Conservation (phyloP, 768 basidiomycete species). For the Antrodiella citrinella region DNA sequence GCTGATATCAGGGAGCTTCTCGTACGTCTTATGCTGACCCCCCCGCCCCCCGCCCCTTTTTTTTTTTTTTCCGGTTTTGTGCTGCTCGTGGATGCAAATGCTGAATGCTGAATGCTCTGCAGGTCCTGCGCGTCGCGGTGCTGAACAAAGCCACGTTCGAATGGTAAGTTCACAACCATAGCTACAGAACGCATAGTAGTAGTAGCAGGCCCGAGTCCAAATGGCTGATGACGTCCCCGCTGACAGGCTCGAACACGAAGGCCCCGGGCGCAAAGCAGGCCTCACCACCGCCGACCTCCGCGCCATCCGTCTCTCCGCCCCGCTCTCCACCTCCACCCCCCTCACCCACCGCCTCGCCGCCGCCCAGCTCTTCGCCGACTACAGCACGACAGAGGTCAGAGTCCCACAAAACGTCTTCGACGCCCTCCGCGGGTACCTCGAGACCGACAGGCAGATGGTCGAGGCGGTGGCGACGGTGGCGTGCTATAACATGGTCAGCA, state of each 20-base stretch:
- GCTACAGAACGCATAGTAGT: too few relatives aligned
- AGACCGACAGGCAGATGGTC: conserved; percentile 22
- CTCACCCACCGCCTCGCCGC: conserved; percentile 21
- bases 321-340: conserved; percentile 7
- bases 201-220: too few relatives aligned
- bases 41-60: too few relatives aligned
- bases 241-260: conserved; percentile 26
- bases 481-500: conserved; percentile 23
- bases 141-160: conserved; percentile 22
- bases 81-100: too few relatives aligned
- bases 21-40: conserved; percentile 16
- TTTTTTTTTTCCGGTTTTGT: too few relatives aligned
- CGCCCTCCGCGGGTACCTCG: conserved; percentile 7
- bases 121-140: conserved; percentile 22
- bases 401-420: conserved; percentile 24
- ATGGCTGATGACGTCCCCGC: too few relatives aligned
- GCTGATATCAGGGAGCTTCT: conserved; percentile 29
- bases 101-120: neutral
- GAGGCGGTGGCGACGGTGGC: conserved; percentile 24
- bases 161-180: conserved; percentile 10
- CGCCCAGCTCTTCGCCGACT: conserved; percentile 24
- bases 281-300: conserved; percentile 24
- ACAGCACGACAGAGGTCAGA: conserved; percentile 19
- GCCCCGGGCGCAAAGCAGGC: conserved; percentile 23
- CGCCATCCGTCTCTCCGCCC: conserved; percentile 19